Conservation (phyloP, 441 rosid species). For the Euphorbia schlechtendalii region DNA sequence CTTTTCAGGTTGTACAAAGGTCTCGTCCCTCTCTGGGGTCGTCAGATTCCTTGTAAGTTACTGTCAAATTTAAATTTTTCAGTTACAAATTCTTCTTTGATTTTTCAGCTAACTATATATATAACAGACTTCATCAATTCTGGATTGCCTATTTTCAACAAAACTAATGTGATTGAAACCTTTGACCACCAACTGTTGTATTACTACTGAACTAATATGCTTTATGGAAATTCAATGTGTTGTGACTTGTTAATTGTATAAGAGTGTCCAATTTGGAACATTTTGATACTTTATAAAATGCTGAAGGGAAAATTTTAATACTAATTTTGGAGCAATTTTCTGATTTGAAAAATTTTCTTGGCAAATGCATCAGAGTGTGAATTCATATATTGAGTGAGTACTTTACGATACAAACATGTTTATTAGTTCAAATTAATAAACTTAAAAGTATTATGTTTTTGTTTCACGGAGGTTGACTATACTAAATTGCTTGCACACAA, state of each 20-base stretch:
- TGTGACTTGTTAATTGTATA: background rate
- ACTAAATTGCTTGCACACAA: no score
- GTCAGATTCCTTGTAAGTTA: slow-evolving; percentile 97
- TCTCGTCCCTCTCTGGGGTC: slow-evolving; percentile 98
- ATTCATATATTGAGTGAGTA: no score
- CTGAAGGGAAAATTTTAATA: background rate
- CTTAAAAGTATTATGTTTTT: no score
- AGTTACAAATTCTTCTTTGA: no score
- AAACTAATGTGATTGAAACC: background rate
- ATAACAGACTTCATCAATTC: no score
- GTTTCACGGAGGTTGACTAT: no score
- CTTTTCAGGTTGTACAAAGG: slow-evolving; percentile 90
- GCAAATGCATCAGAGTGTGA: no score
- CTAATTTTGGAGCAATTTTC: background rate
- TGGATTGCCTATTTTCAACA: background rate
- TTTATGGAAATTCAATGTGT: background rate
- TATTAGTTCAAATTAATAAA: no score
- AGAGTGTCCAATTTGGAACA: background rate
- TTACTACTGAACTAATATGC: background rate
- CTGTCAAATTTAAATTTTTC: background rate
- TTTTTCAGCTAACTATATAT: background rate
- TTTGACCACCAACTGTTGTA: background rate
- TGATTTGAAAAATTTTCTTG: background rate
- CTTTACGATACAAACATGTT: no score
- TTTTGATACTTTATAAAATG: background rate